Conservation (phyloP, 768 basidiomycete genomes). For the Peribolospora kevripleyi region DNA sequence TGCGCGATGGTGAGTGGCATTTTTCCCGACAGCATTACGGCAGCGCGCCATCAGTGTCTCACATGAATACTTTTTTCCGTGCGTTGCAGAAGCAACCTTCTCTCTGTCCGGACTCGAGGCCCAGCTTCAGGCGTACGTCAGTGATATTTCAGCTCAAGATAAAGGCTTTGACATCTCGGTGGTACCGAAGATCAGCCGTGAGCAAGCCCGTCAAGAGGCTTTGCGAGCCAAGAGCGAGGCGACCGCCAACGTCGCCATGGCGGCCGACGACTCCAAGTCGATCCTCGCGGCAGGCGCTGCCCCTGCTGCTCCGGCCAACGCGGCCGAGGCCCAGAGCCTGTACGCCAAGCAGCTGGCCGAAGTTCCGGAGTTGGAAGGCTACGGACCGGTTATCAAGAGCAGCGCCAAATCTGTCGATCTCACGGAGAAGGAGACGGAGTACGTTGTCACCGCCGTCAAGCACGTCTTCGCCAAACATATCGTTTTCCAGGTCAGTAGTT, state of each 20-base stretch:
- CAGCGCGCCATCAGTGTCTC: not conserved
- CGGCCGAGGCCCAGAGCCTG: slow-evolving; percentile 65
- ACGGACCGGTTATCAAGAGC: slow-evolving; percentile 73
- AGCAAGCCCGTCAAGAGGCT: slow-evolving; percentile 67
- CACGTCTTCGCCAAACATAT: slow-evolving; percentile 87
- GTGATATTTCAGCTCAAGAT: slow-evolving; percentile 43
- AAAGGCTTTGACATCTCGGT: slow-evolving; percentile 59
- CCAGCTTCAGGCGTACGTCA: slow-evolving; percentile 80
- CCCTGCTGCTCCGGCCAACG: slow-evolving; percentile 37
- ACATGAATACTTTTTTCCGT: not conserved
- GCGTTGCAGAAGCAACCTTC: slow-evolving; percentile 57
- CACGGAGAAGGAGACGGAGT: slow-evolving; percentile 93
- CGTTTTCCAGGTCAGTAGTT: slow-evolving; percentile 73
- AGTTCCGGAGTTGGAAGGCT: slow-evolving; percentile 60
- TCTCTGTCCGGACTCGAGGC: slow-evolving; percentile 73
- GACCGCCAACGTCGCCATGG: slow-evolving; percentile 33
- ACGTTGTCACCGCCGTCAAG: slow-evolving; percentile 87
- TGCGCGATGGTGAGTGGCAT: slow-evolving; percentile 61
- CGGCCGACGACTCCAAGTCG: slow-evolving; percentile 26
- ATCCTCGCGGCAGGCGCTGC: slow-evolving; percentile 34
- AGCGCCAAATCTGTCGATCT: slow-evolving; percentile 51
- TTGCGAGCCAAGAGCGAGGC: slow-evolving; percentile 37
- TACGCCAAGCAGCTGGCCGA: slow-evolving; percentile 66
- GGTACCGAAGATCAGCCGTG: slow-evolving; percentile 82
- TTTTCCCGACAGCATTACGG: not conserved